A percentile compares a stretch with the other conserved stretches of the same genome.
Evolutionary conservation across 768 basidiomycete genomes (phyloP).

Genomic region (Filobasidium wieringae): DNA sequence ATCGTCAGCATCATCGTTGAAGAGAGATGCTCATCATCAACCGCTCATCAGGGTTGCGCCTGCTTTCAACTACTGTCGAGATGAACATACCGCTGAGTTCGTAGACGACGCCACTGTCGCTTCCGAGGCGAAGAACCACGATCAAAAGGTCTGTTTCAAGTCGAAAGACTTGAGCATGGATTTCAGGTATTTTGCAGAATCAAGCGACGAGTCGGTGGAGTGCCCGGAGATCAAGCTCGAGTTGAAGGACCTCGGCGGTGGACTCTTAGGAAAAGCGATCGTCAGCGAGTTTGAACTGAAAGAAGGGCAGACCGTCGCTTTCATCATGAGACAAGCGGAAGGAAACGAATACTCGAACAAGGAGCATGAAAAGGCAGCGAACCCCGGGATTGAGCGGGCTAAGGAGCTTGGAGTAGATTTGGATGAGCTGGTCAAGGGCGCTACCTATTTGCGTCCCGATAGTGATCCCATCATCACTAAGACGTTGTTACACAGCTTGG

Average conservation of each 20-base stretch:
- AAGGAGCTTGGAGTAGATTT: slow-evolving; percentile 44
- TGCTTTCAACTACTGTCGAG: slow-evolving; percentile 87
- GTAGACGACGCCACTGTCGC: slow-evolving; percentile 39
- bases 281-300: slow-evolving; percentile 50
- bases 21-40: neutral
- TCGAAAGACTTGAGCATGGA: slow-evolving; percentile 44
- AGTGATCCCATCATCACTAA: slow-evolving; percentile 65
- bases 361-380: slow-evolving; percentile 31
- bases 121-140: slow-evolving; percentile 31
- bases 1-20: neutral
- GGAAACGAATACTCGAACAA: slow-evolving; percentile 27
- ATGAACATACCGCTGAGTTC: slow-evolving; percentile 53
- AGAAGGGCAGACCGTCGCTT: slow-evolving; percentile 86
- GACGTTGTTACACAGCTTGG: slow-evolving; percentile 51
- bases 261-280: slow-evolving; percentile 61
- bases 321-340: slow-evolving; percentile 65
- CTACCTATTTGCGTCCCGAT: slow-evolving; percentile 44
- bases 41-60: slow-evolving; percentile 54
- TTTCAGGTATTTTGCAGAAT: slow-evolving; percentile 60
- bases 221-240: slow-evolving; percentile 51
- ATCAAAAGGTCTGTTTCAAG: slow-evolving; percentile 43
- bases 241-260: slow-evolving; percentile 52
- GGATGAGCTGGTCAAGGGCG: slow-evolving; percentile 45
- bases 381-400: slow-evolving; percentile 42
- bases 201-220: slow-evolving; percentile 44